Percentiles rank a stretch among this genome's conserved stretches.
Evolutionary conservation across 495 filamentous ascomycete species (phyloP).

Genomic region (Talaromyces adpressus): DNA sequence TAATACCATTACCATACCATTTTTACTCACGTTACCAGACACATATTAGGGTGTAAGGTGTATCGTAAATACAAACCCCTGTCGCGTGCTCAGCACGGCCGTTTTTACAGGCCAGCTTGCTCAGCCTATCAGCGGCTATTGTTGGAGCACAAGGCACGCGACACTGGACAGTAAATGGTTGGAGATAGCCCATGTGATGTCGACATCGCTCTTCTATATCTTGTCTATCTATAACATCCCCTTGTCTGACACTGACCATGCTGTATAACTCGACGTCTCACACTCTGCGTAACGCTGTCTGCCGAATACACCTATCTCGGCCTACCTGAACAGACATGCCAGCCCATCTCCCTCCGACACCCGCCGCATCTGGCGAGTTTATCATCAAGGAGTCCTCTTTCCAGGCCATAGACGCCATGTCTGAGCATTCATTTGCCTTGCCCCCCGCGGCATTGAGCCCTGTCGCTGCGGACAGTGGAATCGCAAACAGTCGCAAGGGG

Average conservation of each 20-base stretch:
- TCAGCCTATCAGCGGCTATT: slow-evolving; percentile 4
- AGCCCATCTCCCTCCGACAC: slow-evolving; percentile 67
- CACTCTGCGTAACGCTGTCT: not conserved
- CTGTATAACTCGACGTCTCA: not conserved
- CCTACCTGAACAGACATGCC: slow-evolving; percentile 60
- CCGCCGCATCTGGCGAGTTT: slow-evolving; percentile 78
- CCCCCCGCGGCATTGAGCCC: slow-evolving; percentile 71
- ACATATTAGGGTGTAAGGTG: not conserved
- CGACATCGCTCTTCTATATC: not conserved
- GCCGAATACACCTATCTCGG: too few species aligned
- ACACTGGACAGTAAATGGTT: slow-evolving; percentile 47
- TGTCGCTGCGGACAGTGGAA: slow-evolving; percentile 20
- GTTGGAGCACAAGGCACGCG: slow-evolving; percentile 36
- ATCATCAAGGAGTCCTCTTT: slow-evolving; percentile 53
- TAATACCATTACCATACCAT: not conserved
- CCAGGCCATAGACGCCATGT: slow-evolving; percentile 40
- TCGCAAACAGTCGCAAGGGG: slow-evolving; percentile 14
- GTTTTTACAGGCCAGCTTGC: slow-evolving; percentile 4
- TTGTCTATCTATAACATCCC: not conserved
- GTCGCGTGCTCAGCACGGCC: slow-evolving; percentile 7
- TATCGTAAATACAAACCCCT: not conserved
- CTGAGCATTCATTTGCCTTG: slow-evolving; percentile 64
- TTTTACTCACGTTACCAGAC: not conserved
- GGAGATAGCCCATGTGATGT: not conserved
- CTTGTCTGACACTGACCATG: not conserved